phyloP scores from a whole-genome alignment of 2,329 filamentous ascomycete species.

The Penicillium sp. region DNA sequence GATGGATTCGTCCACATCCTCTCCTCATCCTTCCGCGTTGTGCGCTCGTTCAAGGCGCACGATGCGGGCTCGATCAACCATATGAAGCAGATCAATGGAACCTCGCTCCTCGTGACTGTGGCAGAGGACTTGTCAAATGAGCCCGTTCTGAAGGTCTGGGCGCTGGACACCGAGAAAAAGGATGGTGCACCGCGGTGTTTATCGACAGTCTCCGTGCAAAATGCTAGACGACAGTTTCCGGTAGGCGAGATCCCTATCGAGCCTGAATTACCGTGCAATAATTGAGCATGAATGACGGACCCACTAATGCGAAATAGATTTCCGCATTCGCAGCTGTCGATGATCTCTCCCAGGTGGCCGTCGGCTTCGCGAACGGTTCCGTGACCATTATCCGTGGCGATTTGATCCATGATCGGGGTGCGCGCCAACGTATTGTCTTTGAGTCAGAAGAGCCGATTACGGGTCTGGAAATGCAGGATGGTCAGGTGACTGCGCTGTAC shows the following conservation, averaged over 20 bases:
- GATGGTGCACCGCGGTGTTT: conserved; percentile 85
- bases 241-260: conserved; percentile 47
- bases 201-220: conserved; percentile 81
- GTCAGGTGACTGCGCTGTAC: conserved; percentile 73
- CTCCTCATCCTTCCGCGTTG: conserved; percentile 81
- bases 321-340: conserved; percentile 86
- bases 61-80: conserved; percentile 76
- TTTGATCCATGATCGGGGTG: conserved; percentile 90
- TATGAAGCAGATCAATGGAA: conserved; percentile 88
- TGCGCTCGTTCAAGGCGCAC: conserved; percentile 84
- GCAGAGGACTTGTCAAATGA: conserved; percentile 85
- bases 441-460: conserved; percentile 97
- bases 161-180: conserved; percentile 92
- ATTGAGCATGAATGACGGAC: no score
- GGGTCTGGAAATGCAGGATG: conserved; percentile 74
- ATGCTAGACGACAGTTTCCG: conserved; percentile 91
- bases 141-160: conserved; percentile 95
- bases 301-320: conserved; percentile 42
- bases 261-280: background rate
- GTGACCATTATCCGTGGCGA: conserved; percentile 94
- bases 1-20: conserved; percentile 88
- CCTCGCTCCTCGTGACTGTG: conserved; percentile 76
- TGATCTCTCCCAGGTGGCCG: conserved; percentile 87
- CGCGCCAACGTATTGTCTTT: conserved; percentile 90
- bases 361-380: conserved; percentile 93